Conservation (phyloP, 345 rosid species). For the Cardamine resedifolia region DNA sequence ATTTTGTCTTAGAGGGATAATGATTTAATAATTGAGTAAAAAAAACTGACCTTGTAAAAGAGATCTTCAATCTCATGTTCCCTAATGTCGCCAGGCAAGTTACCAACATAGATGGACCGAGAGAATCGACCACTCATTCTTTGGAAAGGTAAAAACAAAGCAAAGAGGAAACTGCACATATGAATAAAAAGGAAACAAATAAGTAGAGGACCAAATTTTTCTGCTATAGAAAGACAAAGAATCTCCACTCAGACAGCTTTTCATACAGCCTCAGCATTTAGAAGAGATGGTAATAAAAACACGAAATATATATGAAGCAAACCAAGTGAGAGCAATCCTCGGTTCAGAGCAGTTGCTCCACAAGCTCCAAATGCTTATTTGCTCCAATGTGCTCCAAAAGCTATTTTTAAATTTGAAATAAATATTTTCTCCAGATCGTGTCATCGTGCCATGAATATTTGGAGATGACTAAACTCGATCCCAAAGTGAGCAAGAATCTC, state of each 20-base stretch:
- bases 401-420: slow-evolving; percentile 60
- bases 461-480: slow-evolving; percentile 61
- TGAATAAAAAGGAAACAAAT: slow-evolving; percentile 2
- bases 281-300: slow-evolving; percentile 31
- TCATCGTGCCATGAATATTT: slow-evolving; percentile 57
- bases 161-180: slow-evolving; percentile 32
- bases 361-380: slow-evolving; percentile 77
- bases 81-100: slow-evolving; percentile 85
- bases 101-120: slow-evolving; percentile 96
- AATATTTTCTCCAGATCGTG: slow-evolving; percentile 59
- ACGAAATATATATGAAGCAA: slow-evolving; percentile 59
- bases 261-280: slow-evolving; percentile 39
- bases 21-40: not conserved
- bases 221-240: slow-evolving; percentile 28
- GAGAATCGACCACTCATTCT: slow-evolving; percentile 97
- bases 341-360: slow-evolving; percentile 90
- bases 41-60: slow-evolving; percentile 79
- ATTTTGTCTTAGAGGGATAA: not conserved
- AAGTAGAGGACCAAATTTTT: slow-evolving; percentile 22
- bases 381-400: slow-evolving; percentile 91
- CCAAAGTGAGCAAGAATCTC: slow-evolving; percentile 73
- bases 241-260: slow-evolving; percentile 37
- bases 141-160: slow-evolving; percentile 23
- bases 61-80: slow-evolving; percentile 91
- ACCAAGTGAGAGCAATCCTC: slow-evolving; percentile 94